These are phyloP conservation scores for Phytophthora pini DNA, from an alignment of 352 stramenopile genomes.

Conservation along the genomic window DNA sequence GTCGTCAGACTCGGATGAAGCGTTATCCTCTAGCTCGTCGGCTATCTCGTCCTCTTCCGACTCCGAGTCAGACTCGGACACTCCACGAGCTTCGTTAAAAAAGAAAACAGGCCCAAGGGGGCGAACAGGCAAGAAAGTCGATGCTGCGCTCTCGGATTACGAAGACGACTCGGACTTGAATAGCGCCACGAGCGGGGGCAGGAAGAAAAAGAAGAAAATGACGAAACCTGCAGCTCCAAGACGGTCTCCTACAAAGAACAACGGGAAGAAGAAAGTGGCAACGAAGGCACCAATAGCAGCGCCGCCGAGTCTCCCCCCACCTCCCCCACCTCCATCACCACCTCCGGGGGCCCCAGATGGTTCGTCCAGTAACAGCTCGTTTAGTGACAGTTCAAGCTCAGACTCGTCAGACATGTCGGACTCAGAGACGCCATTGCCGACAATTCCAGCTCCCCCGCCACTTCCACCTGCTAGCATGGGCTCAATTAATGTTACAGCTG, in stretches of 20 bases:
- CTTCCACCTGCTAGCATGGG: slow-evolving; percentile 21
- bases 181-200: slow-evolving; percentile 4
- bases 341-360: slow-evolving; percentile 34
- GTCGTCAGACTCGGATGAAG: slow-evolving; percentile 74
- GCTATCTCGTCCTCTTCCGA: slow-evolving; percentile 43
- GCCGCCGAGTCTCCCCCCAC: slow-evolving; percentile 32
- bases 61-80: slow-evolving; percentile 44
- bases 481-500: slow-evolving; percentile 17
- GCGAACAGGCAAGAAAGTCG: slow-evolving; percentile 6
- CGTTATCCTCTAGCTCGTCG: slow-evolving; percentile 55
- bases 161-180: slow-evolving; percentile 44
- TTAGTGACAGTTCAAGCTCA: slow-evolving; percentile 63
- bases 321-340: slow-evolving; percentile 41
- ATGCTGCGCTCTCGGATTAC: slow-evolving; percentile 30
- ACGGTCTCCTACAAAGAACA: slow-evolving; percentile 32
- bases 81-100: slow-evolving; percentile 24
- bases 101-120: slow-evolving; percentile 25
- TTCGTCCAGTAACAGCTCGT: slow-evolving; percentile 58
- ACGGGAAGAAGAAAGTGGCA: slow-evolving; percentile 32
- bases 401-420: slow-evolving; percentile 55
- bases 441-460: slow-evolving; percentile 33
- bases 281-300: slow-evolving; percentile 13
- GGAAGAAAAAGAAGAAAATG: slow-evolving; percentile 36
- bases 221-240: slow-evolving; percentile 23
- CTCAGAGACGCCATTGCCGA: slow-evolving; percentile 35